Conservation (phyloP, 148 eudicot genomes). For the Salicornia ramosissima region DNA sequence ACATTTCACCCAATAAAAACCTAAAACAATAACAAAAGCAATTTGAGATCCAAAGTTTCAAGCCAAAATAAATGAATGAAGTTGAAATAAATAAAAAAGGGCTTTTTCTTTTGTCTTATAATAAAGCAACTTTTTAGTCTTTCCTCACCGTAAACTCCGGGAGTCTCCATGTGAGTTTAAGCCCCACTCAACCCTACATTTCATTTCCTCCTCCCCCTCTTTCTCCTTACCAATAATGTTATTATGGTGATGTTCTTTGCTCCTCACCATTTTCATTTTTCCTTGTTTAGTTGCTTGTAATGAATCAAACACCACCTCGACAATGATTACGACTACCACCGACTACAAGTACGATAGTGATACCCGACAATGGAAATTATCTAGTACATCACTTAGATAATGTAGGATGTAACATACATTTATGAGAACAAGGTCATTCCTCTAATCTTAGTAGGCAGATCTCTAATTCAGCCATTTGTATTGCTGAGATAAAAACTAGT, state of each 20-base stretch:
- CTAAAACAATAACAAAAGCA: neutral
- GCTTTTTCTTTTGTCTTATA: neutral
- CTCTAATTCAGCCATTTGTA: too few relatives aligned
- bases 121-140: constrained; percentile 14
- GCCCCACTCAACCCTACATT: constrained; percentile 5
- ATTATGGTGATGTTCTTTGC: neutral
- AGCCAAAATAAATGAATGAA: too few relatives aligned
- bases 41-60: constrained; percentile 2
- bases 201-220: neutral
- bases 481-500: too few relatives aligned
- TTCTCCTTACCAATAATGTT: neutral
- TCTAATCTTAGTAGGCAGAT: too few relatives aligned
- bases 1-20: constrained; percentile 7
- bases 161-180: constrained; percentile 32
- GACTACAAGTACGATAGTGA: too few relatives aligned
- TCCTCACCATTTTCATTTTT: too few relatives aligned
- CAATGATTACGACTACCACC: too few relatives aligned
- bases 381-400: too few relatives aligned
- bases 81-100: neutral
- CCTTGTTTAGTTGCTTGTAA: neutral
- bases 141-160: constrained; percentile 31
- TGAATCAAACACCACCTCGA: neutral
- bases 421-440: too few relatives aligned
- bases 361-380: neutral
- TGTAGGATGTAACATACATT: too few relatives aligned